phyloP scores from a whole-genome alignment of 169 alveolate genomes.

The Eimeria maxima region DNA sequence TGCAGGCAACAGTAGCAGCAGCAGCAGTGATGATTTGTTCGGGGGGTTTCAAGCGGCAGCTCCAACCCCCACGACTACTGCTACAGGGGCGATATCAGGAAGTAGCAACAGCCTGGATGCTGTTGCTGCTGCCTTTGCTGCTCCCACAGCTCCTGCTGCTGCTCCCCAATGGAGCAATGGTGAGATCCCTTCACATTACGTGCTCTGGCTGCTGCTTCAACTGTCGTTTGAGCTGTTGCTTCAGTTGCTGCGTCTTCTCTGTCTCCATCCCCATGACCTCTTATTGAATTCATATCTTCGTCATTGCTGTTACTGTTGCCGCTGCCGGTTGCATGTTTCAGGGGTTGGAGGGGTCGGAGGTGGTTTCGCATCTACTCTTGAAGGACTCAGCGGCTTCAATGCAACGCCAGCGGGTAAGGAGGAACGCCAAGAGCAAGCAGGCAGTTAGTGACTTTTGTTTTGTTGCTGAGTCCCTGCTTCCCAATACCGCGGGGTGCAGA shows the following conservation, averaged over 20 bases:
- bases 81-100: conserved; percentile 1
- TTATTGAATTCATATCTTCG: neutral
- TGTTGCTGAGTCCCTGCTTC: neutral
- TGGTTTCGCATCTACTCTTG: neutral
- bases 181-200: neutral
- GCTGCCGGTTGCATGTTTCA: neutral
- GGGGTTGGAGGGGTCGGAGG: neutral
- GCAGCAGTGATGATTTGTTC: conserved; percentile 44
- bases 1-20: neutral
- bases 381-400: neutral
- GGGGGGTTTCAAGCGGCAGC: conserved; percentile 58
- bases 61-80: conserved; percentile 12
- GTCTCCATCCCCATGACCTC: neutral
- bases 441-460: neutral
- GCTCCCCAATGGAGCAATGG: conserved; percentile 45
- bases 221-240: neutral
- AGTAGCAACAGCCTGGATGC: conserved; percentile 25
- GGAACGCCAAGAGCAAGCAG: neutral
- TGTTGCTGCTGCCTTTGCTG: conserved; percentile 71
- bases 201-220: conserved; percentile 4
- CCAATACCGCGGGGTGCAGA: too few relatives aligned
- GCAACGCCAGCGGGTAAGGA: neutral
- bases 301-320: neutral
- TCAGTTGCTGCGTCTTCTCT: neutral
- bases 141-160: conserved; percentile 46